Base-by-base conservation (phyloP, 2,329 filamentous ascomycete species). In the Exophiala bonariae region DNA sequence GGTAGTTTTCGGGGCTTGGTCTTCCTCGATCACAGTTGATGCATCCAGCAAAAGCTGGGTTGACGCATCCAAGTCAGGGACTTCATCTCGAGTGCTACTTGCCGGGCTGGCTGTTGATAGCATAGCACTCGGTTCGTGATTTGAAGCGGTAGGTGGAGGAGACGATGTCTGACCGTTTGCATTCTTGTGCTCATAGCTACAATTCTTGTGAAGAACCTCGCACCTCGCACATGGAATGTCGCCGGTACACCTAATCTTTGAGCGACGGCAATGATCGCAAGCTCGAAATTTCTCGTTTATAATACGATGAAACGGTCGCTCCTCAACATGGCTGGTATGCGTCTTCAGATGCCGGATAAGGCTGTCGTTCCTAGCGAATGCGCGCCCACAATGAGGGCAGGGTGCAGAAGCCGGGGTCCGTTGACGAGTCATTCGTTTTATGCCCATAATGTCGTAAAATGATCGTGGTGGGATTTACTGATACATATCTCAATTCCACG, bases 211-310 rank as follows among this genome's bases (percentile, higher is more conserved):
- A 2, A 50, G 41, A 16, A 53, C 47, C 23, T 44, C 50, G 26
- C 53, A 56, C 31, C 53, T 44, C 10, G 47, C 38, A 33, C 53
- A 56, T 9, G 53, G 53, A 16, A 36, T 18, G 18, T 32, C 51
- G 5, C 53, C 53, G 3, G 53, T 56, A 30, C 53, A 56, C 22
- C 50, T 47, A 10, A 47, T 52, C 36, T 56, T 56, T 17, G 50
- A 47, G 10, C 46, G 44, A 2, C 53, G 47, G 40, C 53, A 56
- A 17, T 40, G 44, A 26, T 50, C 44, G 34, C 53, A 56, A 19
- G 53, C 53, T 13, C 50, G 43, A 26, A 56, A 56, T 23, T 56
- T 56, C 17, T 56, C 50, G 22, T 49, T 37, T 40, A 53, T 52
- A 35, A 56, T 56, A 8, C 53, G 53, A 30, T 56, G 53, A 19